Evolutionary conservation across 225 moss, liverwort and hornwort species (phyloP).

Genomic region (Marchantia polymorpha): DNA sequence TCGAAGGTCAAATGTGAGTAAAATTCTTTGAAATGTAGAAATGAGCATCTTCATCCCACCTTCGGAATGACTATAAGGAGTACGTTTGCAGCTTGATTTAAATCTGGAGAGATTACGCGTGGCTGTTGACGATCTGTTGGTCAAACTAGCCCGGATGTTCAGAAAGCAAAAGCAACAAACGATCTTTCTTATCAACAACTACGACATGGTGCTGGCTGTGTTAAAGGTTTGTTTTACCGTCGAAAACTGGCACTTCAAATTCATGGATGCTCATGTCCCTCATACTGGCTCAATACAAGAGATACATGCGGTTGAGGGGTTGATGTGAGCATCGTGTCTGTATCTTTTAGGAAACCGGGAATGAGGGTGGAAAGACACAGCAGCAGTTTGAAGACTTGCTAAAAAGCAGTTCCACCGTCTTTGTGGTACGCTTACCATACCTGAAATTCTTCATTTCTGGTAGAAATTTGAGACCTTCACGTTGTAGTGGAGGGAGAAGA

Average conservation of each 20-base stretch:
- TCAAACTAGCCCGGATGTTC: slow-evolving; percentile 93
- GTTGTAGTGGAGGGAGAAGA: not conserved
- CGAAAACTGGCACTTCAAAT: not conserved
- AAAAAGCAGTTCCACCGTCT: slow-evolving; percentile 91
- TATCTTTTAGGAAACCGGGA: slow-evolving; percentile 79
- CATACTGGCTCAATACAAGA: not conserved
- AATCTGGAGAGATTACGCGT: slow-evolving; percentile 96
- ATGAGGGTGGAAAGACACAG: slow-evolving; percentile 89
- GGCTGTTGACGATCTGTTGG: slow-evolving; percentile 92
- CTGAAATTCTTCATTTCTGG: not conserved
- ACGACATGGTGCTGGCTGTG: slow-evolving; percentile 95
- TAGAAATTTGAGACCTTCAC: not conserved
- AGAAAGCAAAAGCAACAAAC: slow-evolving; percentile 87
- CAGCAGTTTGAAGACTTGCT: slow-evolving; percentile 93
- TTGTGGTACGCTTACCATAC: slow-evolving; percentile 54
- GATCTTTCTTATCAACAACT: slow-evolving; percentile 96
- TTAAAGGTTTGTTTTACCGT: slow-evolving; percentile 61
- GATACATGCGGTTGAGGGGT: not conserved
- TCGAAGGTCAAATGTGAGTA: not conserved
- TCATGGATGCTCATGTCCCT: not conserved
- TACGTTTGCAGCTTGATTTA: slow-evolving; percentile 73
- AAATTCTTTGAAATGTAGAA: not conserved
- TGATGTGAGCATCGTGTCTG: not conserved
- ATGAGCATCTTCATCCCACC: not conserved
- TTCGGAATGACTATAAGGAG: not conserved